phyloP scores from a whole-genome alignment of 306 rosid species.

The Echinosophora koreensis region DNA sequence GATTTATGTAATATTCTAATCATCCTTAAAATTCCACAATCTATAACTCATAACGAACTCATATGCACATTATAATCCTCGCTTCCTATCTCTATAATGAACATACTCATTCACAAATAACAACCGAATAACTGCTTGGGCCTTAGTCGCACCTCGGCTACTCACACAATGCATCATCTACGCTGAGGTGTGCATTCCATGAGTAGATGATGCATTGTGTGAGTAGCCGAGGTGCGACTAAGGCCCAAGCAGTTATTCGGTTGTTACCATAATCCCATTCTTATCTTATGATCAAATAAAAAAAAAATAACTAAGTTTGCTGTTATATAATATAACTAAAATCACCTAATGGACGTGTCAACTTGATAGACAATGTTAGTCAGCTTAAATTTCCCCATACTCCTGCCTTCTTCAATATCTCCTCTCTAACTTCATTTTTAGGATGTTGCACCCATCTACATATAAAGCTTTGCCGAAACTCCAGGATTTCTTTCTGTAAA shows the following conservation, averaged over 20 bases:
- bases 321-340: neutral
- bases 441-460: slow-evolving; percentile 46
- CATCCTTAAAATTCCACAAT: neutral
- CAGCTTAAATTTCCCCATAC: slow-evolving; percentile 17
- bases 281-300: neutral
- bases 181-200: no score
- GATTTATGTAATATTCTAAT: no score
- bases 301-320: neutral
- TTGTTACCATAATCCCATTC: neutral
- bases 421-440: slow-evolving; percentile 36
- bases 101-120: neutral
- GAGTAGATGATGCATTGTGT: no score
- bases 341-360: neutral
- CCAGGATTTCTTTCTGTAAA: slow-evolving; percentile 28
- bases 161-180: no score
- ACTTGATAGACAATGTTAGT: neutral
- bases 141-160: no score
- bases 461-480: slow-evolving; percentile 25
- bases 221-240: no score
- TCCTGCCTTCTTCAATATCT: slow-evolving; percentile 20
- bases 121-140: no score
- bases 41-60: neutral
- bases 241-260: no score
- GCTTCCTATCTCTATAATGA: neutral
- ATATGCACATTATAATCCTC: neutral